phyloP scores from a whole-genome alignment of 495 filamentous ascomycete genomes.

The Neurospora sp. region DNA sequence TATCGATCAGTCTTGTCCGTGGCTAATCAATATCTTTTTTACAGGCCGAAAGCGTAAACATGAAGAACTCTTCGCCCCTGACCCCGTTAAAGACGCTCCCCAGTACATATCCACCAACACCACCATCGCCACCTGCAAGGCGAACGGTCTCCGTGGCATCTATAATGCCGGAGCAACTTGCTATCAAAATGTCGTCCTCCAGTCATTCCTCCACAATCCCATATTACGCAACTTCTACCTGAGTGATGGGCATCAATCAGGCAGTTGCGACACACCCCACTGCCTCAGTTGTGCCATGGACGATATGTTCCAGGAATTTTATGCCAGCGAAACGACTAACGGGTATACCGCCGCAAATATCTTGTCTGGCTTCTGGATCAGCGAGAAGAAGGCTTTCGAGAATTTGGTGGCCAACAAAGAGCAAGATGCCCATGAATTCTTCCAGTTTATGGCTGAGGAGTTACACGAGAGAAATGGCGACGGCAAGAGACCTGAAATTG shows the following conservation, averaged over 20 bases:
- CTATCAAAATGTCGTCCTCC: constrained; percentile 86
- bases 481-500: constrained; percentile 40
- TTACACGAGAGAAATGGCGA: constrained; percentile 63
- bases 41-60: constrained; percentile 48
- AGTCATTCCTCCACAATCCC: constrained; percentile 81
- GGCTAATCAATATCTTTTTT: neutral
- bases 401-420: constrained; percentile 84
- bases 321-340: constrained; percentile 67
- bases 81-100: constrained; percentile 47
- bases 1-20: neutral
- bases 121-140: constrained; percentile 53
- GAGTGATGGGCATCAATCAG: constrained; percentile 65
- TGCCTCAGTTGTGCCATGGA: constrained; percentile 84
- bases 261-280: constrained; percentile 53
- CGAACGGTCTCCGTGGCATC: constrained; percentile 70
- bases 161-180: constrained; percentile 92
- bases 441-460: constrained; percentile 83
- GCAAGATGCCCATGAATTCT: constrained; percentile 92
- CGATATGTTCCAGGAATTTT: constrained; percentile 86
- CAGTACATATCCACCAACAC: constrained; percentile 52
- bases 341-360: constrained; percentile 77
- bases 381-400: constrained; percentile 48
- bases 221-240: constrained; percentile 79
- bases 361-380: constrained; percentile 70
- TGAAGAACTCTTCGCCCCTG: constrained; percentile 44